A percentile compares a stretch with the other conserved stretches of the same genome.
phyloP scores from a whole-genome alignment of 768 basidiomycete genomes.

The Dendrothele bispora region DNA sequence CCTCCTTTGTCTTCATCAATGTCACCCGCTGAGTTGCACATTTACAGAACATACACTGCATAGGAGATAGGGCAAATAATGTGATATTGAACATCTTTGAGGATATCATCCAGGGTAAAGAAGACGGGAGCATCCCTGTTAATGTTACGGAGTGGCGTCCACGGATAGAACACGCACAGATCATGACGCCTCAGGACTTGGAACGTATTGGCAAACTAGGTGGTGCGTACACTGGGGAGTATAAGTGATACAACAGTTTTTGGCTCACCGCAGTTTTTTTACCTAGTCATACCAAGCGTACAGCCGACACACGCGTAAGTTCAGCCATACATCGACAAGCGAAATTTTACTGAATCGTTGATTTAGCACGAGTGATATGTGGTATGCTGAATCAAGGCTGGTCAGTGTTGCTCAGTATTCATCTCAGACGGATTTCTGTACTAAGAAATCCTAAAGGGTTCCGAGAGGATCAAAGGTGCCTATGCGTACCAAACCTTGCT shows the following conservation, averaged over 20 bases:
- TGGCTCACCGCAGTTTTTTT: slow-evolving; percentile 2
- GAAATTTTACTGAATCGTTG: background rate
- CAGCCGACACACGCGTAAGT: slow-evolving; percentile 90
- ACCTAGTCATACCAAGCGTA: slow-evolving; percentile 86
- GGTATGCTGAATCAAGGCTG: slow-evolving; percentile 83
- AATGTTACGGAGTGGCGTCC: slow-evolving; percentile 59
- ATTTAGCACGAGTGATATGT: slow-evolving; percentile 83
- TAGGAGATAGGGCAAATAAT: slow-evolving; percentile 86
- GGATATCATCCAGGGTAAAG: slow-evolving; percentile 42
- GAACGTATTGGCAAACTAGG: slow-evolving; percentile 69
- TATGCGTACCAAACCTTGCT: slow-evolving; percentile 87
- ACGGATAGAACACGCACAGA: slow-evolving; percentile 92
- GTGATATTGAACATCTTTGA: slow-evolving; percentile 85
- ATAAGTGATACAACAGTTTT: background rate
- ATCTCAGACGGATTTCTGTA: background rate
- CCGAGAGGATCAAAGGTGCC: slow-evolving; percentile 79
- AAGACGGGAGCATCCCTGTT: slow-evolving; percentile 19
- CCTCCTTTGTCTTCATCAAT: background rate
- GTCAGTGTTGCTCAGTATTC: slow-evolving; percentile 34
- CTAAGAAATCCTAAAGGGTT: slow-evolving; percentile 49
- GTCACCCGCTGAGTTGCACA: background rate
- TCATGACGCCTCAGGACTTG: slow-evolving; percentile 72
- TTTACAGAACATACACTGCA: slow-evolving; percentile 81
- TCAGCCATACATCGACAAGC: no score
- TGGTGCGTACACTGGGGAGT: slow-evolving; percentile 42